Percentiles rank a stretch among this genome's conserved stretches.
phyloP scores from a whole-genome alignment of 2,329 filamentous ascomycete species.

The Aspergillus versicolor region DNA sequence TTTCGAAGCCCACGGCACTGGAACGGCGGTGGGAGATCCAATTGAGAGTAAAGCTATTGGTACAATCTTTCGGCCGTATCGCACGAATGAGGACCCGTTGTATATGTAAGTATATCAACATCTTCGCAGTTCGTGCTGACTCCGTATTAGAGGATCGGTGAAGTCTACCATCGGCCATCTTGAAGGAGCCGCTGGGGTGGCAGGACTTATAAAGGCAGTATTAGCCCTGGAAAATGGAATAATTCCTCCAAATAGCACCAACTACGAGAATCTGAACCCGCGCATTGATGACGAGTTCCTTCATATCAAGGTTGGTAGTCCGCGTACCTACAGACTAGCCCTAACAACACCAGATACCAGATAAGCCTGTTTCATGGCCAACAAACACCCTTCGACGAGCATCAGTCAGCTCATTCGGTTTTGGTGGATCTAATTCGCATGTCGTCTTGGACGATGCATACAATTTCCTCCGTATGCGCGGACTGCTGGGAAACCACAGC shows the following conservation, averaged over 20 bases:
- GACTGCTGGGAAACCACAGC: not conserved
- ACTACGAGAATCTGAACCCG: constrained; percentile 13
- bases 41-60: constrained; percentile 15
- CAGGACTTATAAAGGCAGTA: constrained; percentile 20
- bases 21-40: constrained; percentile 19
- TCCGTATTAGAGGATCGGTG: constrained; percentile 4
- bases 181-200: constrained; percentile 20
- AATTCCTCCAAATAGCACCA: constrained; percentile 4
- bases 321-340: not conserved
- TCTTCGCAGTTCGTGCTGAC: not conserved
- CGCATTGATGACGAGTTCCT: constrained; percentile 7
- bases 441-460: constrained; percentile 32
- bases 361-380: constrained; percentile 27
- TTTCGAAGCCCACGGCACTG: constrained; percentile 22
- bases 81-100: constrained; percentile 10
- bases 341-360: not conserved
- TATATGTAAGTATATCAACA: constrained; percentile 3
- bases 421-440: constrained; percentile 36
- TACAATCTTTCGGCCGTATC: not conserved
- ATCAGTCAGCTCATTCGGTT: constrained; percentile 40
- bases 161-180: constrained; percentile 18
- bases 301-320: not conserved
- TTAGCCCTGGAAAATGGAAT: constrained; percentile 9
- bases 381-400: constrained; percentile 22
- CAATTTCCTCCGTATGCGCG: not conserved